Conservation (phyloP, 2,329 filamentous ascomycete species). For the Fusarium tjaetaba region DNA sequence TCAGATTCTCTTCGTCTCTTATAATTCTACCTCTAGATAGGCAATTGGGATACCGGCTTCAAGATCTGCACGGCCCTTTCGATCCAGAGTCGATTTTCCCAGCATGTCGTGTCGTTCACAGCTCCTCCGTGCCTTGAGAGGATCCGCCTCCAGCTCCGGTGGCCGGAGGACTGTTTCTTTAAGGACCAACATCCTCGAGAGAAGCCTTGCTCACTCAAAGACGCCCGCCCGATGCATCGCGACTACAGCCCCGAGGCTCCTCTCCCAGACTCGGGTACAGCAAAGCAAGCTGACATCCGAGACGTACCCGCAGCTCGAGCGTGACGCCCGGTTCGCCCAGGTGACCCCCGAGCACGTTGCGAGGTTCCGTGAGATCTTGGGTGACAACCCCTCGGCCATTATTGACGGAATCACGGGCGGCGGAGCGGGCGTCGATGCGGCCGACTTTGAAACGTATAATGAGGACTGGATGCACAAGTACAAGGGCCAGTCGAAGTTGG, state of each 20-base stretch:
- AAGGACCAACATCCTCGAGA: conserved; percentile 8
- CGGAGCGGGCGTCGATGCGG: conserved; percentile 69
- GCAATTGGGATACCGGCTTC: neutral
- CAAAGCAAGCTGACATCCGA: conserved; percentile 79
- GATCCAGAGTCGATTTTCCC: conserved; percentile 6
- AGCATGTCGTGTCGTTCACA: conserved; percentile 42
- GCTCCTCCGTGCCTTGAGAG: conserved; percentile 41
- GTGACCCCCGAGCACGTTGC: conserved; percentile 83
- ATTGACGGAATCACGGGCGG: conserved; percentile 82
- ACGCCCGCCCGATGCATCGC: conserved; percentile 39
- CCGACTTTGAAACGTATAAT: conserved; percentile 93
- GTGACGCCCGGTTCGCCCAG: conserved; percentile 78
- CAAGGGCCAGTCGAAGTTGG: conserved; percentile 85
- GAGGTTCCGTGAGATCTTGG: conserved; percentile 84
- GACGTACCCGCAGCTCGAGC: conserved; percentile 83
- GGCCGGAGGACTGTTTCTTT: conserved; percentile 26
- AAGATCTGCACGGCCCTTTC: conserved; percentile 17
- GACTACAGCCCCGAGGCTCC: conserved; percentile 44
- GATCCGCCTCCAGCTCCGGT: conserved; percentile 21
- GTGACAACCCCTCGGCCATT: conserved; percentile 75
- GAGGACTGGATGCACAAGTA: conserved; percentile 99
- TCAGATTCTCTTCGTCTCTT: neutral
- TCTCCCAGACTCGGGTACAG: conserved; percentile 39
- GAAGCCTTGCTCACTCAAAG: conserved; percentile 13
- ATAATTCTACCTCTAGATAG: neutral